Base-by-base conservation (phyloP, 1,284 basidiomycete species). In the Ceratobasidium sp. region DNA sequence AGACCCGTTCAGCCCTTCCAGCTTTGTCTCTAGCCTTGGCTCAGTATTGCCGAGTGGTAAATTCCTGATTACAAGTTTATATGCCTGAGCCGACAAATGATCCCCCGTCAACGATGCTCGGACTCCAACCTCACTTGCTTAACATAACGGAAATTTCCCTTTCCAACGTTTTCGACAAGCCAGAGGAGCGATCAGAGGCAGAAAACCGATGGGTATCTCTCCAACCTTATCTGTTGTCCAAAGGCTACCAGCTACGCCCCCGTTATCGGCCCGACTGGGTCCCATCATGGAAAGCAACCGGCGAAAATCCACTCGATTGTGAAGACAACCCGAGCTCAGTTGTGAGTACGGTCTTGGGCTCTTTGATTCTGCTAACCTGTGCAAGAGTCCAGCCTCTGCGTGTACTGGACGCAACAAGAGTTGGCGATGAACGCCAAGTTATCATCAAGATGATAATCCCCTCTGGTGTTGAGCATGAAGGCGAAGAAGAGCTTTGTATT, bases 371-470 rank as follows among this genome's bases (percentile, higher is more conserved):
- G n/a, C n/a, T n/a, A n/a, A n/a, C n/a, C n/a, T n/a, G n/a, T n/a
- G n/a, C n/a, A n/a, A n/a, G n/a, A n/a, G n/a, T 7, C 42, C n/a
- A 64, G 61, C 61, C 61, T n/a, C 15, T 64, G 23, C 61, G 61
- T 23, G 39, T 45, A n/a, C 61, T 64, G 15, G 61, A 64, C 28
- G 61, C 61, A 39, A 42, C n/a, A 8, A 35, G 61, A 15, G n/a
- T 64, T 7, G n/a, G 11, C 10, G 61, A 64, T n/a, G 37, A 64
- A 17, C 61, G 17, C 11, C 61, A 64, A n/a, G 61, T 64, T 23
- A 64, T 64, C 20, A 45, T 64, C n/a, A 64, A 64, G 39, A 64
- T 64, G 61, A n/a, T 64, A 13, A 23, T 64, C 8, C 61, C 61
- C 11, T 64, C 61, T 17, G 20, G 23, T 5, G 28, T 42, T 8